Conservation (phyloP, 1,139 yeast species). For the Diutina rugosa region DNA sequence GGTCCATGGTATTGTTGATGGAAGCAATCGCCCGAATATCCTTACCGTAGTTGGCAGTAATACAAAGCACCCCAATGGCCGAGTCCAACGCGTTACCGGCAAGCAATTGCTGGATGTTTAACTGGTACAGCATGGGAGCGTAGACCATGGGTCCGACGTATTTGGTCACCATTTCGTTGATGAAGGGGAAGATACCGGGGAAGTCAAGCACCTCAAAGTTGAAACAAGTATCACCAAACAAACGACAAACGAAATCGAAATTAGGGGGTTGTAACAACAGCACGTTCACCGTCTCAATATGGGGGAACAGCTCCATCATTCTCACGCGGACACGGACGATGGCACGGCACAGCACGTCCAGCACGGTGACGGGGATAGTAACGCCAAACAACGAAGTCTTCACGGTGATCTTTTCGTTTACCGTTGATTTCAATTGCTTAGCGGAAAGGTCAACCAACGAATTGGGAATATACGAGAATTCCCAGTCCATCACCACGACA, state of each 20-base stretch:
- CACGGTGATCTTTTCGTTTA: constrained; percentile 68
- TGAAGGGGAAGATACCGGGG: constrained; percentile 76
- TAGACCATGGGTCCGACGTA: constrained; percentile 81
- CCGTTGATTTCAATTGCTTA: constrained; percentile 74
- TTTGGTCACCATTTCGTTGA: constrained; percentile 73
- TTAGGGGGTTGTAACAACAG: constrained; percentile 77
- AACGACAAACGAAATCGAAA: constrained; percentile 67
- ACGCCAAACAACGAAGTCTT: constrained; percentile 57
- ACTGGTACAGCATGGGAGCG: constrained; percentile 82
- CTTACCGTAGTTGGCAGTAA: constrained; percentile 55
- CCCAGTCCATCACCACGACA: constrained; percentile 96
- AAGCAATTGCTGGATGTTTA: constrained; percentile 80
- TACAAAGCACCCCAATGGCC: constrained; percentile 74
- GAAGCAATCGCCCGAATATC: constrained; percentile 57
- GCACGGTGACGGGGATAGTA: constrained; percentile 48
- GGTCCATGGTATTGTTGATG: constrained; percentile 74
- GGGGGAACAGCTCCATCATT: constrained; percentile 87
- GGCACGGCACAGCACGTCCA: constrained; percentile 52
- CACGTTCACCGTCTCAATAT: constrained; percentile 78
- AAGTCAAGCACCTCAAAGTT: constrained; percentile 78
- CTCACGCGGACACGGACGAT: constrained; percentile 69
- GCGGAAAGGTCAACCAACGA: constrained; percentile 70
- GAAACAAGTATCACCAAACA: constrained; percentile 67
- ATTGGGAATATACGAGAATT: constrained; percentile 81
- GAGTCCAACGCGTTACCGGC: constrained; percentile 75